Evolutionary conservation across 352 stramenopile genomes (phyloP).

Genomic region (Phytophthora pini): DNA sequence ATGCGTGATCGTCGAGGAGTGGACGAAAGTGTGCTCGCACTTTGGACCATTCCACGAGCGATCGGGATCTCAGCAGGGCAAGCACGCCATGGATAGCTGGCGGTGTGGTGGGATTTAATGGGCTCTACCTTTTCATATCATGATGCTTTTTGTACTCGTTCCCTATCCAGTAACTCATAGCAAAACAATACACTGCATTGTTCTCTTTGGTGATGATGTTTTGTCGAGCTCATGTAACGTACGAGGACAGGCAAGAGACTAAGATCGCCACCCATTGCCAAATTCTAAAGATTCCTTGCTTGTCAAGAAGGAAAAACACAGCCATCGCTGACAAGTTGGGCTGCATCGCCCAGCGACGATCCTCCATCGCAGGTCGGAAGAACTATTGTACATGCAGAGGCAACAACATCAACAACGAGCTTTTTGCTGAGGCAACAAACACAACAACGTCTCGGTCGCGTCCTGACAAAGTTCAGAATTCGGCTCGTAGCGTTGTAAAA

Average conservation of each 20-base stretch:
- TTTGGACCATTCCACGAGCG: constrained; percentile 10
- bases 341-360: not conserved
- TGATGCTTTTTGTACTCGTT: constrained; percentile 39
- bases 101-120: constrained; percentile 8
- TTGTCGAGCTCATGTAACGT: constrained; percentile 12
- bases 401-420: too few species aligned
- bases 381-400: not conserved
- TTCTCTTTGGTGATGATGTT: not conserved
- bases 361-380: not conserved
- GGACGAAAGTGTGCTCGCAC: constrained; percentile 1
- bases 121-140: constrained; percentile 17
- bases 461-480: not conserved
- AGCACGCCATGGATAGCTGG: constrained; percentile 15
- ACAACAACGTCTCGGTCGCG: too few species aligned
- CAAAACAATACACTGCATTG: constrained; percentile 36
- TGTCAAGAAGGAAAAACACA: not conserved
- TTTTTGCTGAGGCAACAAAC: too few species aligned
- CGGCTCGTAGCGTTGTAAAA: constrained; percentile 2
- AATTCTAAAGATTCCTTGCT: not conserved
- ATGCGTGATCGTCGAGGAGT: constrained; percentile 1
- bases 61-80: not conserved
- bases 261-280: not conserved
- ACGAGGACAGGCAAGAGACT: constrained; percentile 24
- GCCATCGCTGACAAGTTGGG: not conserved
- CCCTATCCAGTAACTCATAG: constrained; percentile 32